Conservation (phyloP, 169 alveolate genomes). For the Eimeria acervulina region DNA sequence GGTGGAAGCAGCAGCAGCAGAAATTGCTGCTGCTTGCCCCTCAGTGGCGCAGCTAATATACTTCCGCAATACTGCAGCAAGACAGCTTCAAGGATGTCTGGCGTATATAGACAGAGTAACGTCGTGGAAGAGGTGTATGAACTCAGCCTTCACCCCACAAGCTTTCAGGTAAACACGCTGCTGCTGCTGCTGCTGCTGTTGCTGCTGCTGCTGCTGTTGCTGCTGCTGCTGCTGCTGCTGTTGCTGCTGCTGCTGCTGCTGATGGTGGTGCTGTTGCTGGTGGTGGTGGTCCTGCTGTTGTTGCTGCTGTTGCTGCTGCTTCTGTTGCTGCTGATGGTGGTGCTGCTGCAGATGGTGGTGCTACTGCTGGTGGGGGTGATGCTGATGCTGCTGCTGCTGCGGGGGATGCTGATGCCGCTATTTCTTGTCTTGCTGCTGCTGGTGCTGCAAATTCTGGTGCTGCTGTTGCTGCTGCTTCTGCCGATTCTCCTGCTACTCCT, state of each 20-base stretch:
- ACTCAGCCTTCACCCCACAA: slow-evolving; percentile 61
- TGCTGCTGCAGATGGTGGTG: slow-evolving; percentile 75
- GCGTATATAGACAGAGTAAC: slow-evolving; percentile 79
- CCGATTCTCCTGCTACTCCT: background rate
- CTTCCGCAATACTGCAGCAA: slow-evolving; percentile 33
- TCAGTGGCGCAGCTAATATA: background rate
- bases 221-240: background rate
- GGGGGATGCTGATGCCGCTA: slow-evolving; percentile 65
- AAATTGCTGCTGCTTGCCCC: slow-evolving; percentile 32
- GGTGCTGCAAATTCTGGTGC: slow-evolving; percentile 47
- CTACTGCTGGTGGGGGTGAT: slow-evolving; percentile 41
- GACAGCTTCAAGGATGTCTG: slow-evolving; percentile 72
- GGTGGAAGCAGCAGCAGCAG: slow-evolving; percentile 60
- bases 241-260: background rate
- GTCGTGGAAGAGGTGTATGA: slow-evolving; percentile 79
- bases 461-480: slow-evolving; percentile 71
- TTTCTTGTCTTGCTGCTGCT: background rate
- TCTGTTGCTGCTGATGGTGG: slow-evolving; percentile 45
- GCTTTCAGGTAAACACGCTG: slow-evolving; percentile 16
- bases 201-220: slow-evolving; percentile 52
- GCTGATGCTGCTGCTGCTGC: slow-evolving; percentile 42
- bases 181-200: slow-evolving; percentile 40
- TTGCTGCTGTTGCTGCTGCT: slow-evolving; percentile 66
- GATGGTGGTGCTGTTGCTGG: background rate
- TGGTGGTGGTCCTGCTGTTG: slow-evolving; percentile 28